phyloP scores from a whole-genome alignment of 768 basidiomycete species.

The Xerocomellus amylosporus region DNA sequence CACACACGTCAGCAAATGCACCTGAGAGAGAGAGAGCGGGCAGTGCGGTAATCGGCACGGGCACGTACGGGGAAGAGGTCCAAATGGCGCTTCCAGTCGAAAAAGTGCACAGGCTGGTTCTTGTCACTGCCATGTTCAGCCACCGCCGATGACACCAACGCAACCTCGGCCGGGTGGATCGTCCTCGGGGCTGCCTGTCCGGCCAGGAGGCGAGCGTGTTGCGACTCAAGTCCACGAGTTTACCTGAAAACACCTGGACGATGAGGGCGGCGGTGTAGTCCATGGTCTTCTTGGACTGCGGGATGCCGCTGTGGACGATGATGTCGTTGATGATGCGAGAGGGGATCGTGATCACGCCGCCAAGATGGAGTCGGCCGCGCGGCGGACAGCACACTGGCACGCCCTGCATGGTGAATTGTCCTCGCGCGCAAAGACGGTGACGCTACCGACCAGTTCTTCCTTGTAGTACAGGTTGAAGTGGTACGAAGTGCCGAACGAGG shows the following conservation, averaged over 20 bases:
- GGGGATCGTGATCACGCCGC: slow-evolving; percentile 27
- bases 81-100: slow-evolving; percentile 23
- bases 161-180: slow-evolving; percentile 21
- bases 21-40: too few relatives aligned
- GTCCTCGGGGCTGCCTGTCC: neutral
- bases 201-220: slow-evolving; percentile 7
- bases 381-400: slow-evolving; percentile 22
- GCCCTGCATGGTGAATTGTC: slow-evolving; percentile 25
- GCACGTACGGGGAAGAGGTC: slow-evolving; percentile 22
- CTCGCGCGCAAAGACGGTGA: slow-evolving; percentile 26
- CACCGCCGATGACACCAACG: slow-evolving; percentile 22
- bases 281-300: slow-evolving; percentile 7
- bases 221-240: slow-evolving; percentile 16
- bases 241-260: slow-evolving; percentile 11
- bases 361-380: slow-evolving; percentile 15
- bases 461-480: slow-evolving; percentile 21
- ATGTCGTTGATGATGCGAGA: slow-evolving; percentile 21
- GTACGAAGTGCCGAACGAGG: slow-evolving; percentile 24
- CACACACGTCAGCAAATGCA: neutral
- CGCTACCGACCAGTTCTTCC: slow-evolving; percentile 17
- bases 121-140: slow-evolving; percentile 16
- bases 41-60: too few relatives aligned
- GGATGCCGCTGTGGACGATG: slow-evolving; percentile 11
- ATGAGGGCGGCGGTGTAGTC: slow-evolving; percentile 13
- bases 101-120: slow-evolving; percentile 17